Base-by-base conservation (phyloP, 1,284 basidiomycete species). In the Ustilago cynodontis region DNA sequence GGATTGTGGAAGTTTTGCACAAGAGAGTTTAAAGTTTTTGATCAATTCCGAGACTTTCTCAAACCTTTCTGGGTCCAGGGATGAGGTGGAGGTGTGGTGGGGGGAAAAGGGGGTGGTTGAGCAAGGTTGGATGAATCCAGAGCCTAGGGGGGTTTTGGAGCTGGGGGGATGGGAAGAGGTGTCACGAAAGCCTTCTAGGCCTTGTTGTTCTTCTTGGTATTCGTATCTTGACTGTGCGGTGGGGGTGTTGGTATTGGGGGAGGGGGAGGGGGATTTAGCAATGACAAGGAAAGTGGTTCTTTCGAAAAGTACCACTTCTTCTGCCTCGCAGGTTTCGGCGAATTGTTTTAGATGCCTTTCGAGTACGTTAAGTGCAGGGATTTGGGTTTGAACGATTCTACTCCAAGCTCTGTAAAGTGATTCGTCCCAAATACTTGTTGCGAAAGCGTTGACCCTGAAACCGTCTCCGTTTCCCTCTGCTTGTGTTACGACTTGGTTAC, bases 391-490 rank as follows among this genome's bases (percentile, higher is more conserved):
- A 9, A 99, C 94, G 77, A 99, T 97, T 71, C 91, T 91, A 28
- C 97, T 98, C 97, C 96, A 99, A 11, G 97, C 96, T 93, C 98
- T 37, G 88, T 99, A 99, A 52, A 99, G 87, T 74, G 93, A 95
- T 87, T 99, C 96, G 86, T 99, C 95, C 88, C 95, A 98, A 77
- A 99, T 99, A 81, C 93, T 95, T 24, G 96, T 99, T n/a, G 93
- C 93, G 82, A 95, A 95, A 24, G 86, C 84, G 2, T 88, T 84
- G 57, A 74, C 82, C 45, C 74, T 86, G 79, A 69, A 82, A 56
- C 65, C 68, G 9, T 67, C 49, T 14, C 89, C 79, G 90, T 87
- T 64, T 20, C n/a, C 33, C 49, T 26, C 62, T 51, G 76, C 71
- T 11, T 71, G 59, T n/a, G 64, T 60, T 3, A 65, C 68, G 13